phyloP scores from a whole-genome alignment of 2,329 filamentous ascomycete species.

The Trichoderma pleuroti region DNA sequence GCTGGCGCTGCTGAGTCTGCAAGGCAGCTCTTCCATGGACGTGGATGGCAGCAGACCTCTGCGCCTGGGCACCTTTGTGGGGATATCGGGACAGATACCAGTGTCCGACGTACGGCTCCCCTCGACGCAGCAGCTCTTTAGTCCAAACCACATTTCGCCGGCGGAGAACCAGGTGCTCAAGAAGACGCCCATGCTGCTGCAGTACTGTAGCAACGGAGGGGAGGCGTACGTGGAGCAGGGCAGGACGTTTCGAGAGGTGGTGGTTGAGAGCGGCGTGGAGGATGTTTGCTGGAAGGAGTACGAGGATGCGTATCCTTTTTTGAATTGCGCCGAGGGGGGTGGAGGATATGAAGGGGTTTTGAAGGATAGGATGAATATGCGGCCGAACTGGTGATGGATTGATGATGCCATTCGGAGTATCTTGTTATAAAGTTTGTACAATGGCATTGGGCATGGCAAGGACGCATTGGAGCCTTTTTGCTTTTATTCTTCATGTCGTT shows the following conservation, averaged over 20 bases:
- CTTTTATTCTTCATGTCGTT: background rate
- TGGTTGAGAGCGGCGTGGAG: background rate
- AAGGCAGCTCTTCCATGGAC: background rate
- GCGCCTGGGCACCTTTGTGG: conserved; percentile 1
- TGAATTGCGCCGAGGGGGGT: conserved; percentile 10
- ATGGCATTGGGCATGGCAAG: background rate
- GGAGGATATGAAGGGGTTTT: conserved; percentile 16
- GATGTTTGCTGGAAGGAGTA: conserved; percentile 9
- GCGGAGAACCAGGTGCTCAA: background rate
- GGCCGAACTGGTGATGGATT: background rate
- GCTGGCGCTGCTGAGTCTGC: background rate
- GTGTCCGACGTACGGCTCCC: background rate
- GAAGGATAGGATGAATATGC: background rate
- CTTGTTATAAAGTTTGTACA: background rate
- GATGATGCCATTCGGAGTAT: background rate
- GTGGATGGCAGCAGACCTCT: background rate
- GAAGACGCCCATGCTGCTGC: conserved; percentile 12
- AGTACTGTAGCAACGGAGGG: background rate
- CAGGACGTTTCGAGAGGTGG: background rate
- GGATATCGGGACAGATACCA: background rate
- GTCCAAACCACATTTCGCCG: background rate
- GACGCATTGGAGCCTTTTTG: background rate
- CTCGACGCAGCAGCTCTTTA: background rate
- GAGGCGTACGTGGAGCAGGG: background rate
- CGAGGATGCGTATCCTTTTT: background rate